phyloP scores from a whole-genome alignment of 2,329 filamentous ascomycete genomes.

The Ceratocystis lukuohia region DNA sequence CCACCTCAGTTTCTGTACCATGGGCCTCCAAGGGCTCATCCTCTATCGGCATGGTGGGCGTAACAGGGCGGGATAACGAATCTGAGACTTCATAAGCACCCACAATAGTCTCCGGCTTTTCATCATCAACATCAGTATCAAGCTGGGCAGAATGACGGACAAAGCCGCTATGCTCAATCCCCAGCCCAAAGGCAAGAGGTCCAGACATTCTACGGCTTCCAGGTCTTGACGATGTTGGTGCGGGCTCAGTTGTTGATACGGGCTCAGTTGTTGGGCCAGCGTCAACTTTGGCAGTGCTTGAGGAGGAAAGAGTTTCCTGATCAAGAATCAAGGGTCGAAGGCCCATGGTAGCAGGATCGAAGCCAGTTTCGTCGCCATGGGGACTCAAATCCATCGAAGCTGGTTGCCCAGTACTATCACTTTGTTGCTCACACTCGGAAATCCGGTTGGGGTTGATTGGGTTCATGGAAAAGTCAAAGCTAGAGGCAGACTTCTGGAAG shows the following conservation, averaged over 20 bases:
- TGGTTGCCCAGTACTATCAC: neutral
- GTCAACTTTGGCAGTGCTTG: neutral
- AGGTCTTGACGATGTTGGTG: neutral
- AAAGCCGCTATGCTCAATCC: slow-evolving; percentile 11
- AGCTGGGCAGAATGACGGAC: neutral
- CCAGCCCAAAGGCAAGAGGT: slow-evolving; percentile 28
- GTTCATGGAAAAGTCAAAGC: neutral
- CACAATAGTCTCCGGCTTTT: neutral
- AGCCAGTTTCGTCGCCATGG: neutral
- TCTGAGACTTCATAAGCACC: neutral
- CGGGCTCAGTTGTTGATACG: neutral
- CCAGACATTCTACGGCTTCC: neutral
- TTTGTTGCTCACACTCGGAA: neutral
- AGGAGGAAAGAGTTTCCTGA: neutral
- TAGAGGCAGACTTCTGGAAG: neutral
- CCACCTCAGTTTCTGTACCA: neutral
- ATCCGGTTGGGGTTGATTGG: neutral
- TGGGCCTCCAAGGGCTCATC: neutral
- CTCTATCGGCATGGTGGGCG: neutral
- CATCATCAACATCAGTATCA: neutral
- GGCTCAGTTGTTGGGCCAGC: neutral
- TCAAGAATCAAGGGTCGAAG: neutral
- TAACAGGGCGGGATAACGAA: neutral
- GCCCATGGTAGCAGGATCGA: neutral
- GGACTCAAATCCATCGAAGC: neutral